phyloP scores from a whole-genome alignment of 2,329 filamentous ascomycete species.

The Tolypocladium guangdongense region DNA sequence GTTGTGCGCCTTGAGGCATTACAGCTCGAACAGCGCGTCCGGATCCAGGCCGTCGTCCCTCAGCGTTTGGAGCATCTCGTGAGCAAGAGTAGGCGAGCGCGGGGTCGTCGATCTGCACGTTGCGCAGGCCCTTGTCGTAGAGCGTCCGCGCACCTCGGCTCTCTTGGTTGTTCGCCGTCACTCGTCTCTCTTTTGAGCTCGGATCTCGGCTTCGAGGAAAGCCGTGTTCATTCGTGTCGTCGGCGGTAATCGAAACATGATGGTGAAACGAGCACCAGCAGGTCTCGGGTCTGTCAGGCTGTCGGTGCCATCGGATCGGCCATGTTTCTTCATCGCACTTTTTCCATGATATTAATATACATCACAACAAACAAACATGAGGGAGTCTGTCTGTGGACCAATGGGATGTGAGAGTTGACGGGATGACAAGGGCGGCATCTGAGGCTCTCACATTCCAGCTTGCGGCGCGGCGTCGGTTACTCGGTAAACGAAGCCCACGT shows the following conservation, averaged over 20 bases:
- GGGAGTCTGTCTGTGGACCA: too few species aligned
- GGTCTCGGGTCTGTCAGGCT: not conserved
- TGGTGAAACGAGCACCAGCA: not conserved
- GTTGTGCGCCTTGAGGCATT: conserved; percentile 66
- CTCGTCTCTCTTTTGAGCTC: not conserved
- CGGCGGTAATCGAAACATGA: not conserved
- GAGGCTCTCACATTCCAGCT: not conserved
- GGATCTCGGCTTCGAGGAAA: not conserved
- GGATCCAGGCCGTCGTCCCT: conserved; percentile 46
- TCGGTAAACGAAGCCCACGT: not conserved
- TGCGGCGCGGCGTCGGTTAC: too few species aligned
- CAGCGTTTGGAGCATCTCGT: conserved; percentile 51
- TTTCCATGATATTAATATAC: too few species aligned
- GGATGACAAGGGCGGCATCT: not conserved
- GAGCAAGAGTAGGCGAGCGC: conserved; percentile 57
- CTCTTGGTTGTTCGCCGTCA: not conserved
- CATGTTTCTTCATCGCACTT: too few species aligned
- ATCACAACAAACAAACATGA: too few species aligned
- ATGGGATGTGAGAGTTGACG: too few species aligned
- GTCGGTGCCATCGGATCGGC: not conserved
- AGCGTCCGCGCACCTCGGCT: conserved; percentile 24
- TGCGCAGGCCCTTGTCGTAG: conserved; percentile 43
- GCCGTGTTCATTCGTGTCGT: not conserved
- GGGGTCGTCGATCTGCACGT: conserved; percentile 52
- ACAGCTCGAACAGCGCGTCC: conserved; percentile 56